These are phyloP conservation scores for Leccinum angustisporum DNA, from an alignment of 1,284 basidiomycete genomes.

Conservation along the genomic window DNA sequence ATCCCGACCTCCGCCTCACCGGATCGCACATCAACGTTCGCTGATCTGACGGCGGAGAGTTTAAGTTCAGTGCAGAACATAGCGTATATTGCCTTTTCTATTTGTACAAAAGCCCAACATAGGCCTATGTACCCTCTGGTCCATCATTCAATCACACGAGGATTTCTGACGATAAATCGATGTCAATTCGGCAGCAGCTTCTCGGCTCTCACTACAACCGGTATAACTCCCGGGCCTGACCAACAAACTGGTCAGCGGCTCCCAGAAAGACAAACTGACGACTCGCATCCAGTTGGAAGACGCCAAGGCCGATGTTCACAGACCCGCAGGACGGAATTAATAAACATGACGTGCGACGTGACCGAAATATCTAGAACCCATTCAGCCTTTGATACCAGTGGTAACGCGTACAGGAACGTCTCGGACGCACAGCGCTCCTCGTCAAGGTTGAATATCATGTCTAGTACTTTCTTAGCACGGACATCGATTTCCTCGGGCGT, in stretches of 20 bases:
- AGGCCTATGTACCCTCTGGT: not conserved
- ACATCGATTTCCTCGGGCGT: conserved; percentile 50
- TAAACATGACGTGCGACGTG: conserved; percentile 62
- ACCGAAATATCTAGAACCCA: conserved; percentile 55
- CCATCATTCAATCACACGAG: not conserved
- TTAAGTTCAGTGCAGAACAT: conserved; percentile 50
- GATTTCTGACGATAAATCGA: not conserved
- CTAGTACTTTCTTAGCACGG: conserved; percentile 58
- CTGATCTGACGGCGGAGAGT: conserved; percentile 52
- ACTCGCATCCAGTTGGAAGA: conserved; percentile 63
- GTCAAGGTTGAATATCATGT: conserved; percentile 59
- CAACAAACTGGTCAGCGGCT: not conserved
- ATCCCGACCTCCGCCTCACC: conserved; percentile 38
- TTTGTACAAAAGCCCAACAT: not conserved
- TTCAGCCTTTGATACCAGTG: not conserved
- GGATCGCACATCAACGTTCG: conserved; percentile 49
- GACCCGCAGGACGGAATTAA: conserved; percentile 50
- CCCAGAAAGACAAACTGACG: not conserved
- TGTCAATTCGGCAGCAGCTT: not conserved
- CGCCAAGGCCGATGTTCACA: conserved; percentile 44
- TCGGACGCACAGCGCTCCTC: conserved; percentile 47
- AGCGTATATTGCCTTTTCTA: conserved; percentile 24
- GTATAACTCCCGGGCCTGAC: conserved; percentile 30
- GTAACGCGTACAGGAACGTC: not conserved
- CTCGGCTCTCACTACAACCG: conserved; percentile 22